phyloP scores from a whole-genome alignment of 805 yeast genomes.

The Hanseniaspora vineae region DNA sequence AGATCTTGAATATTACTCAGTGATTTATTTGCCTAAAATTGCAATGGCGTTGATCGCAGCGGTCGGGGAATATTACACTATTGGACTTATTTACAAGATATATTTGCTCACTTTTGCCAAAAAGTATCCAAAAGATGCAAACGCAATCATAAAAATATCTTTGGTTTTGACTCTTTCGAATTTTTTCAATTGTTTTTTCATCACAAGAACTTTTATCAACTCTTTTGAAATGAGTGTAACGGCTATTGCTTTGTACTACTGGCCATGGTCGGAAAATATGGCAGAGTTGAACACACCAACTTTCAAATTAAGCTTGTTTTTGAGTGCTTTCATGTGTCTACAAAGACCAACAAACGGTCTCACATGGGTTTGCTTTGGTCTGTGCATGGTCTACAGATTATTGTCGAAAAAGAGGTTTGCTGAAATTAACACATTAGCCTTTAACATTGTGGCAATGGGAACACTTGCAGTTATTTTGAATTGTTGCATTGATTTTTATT shows the following conservation, averaged over 20 bases:
- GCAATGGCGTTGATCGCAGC: constrained; percentile 60
- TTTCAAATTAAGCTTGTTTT: constrained; percentile 27
- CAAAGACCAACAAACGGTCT: constrained; percentile 77
- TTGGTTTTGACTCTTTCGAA: constrained; percentile 15
- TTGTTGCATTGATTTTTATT: constrained; percentile 39
- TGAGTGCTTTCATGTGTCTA: constrained; percentile 53
- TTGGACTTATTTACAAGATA: constrained; percentile 30
- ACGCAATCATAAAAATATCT: constrained; percentile 12
- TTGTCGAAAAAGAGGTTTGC: constrained; percentile 5
- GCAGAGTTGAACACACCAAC: constrained; percentile 7
- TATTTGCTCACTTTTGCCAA: constrained; percentile 11
- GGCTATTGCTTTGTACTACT: constrained; percentile 46
- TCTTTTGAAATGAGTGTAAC: constrained; percentile 67
- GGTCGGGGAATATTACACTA: constrained; percentile 51
- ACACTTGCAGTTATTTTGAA: constrained; percentile 25
- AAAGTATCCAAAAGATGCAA: constrained; percentile 7
- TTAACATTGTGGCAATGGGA: constrained; percentile 6
- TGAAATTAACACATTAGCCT: constrained; percentile 12
- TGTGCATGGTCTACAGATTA: constrained; percentile 14
- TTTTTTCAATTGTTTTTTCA: constrained; percentile 65
- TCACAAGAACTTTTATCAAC: constrained; percentile 78
- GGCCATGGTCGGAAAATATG: constrained; percentile 46
- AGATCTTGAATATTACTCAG: constrained; percentile 28
- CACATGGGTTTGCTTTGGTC: constrained; percentile 61
- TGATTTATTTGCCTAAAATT: constrained; percentile 47